Percentiles rank a stretch among this genome's conserved stretches.
Conservation (phyloP, 176 grass and related monocot genomes). For the Oryza nivara region DNA sequence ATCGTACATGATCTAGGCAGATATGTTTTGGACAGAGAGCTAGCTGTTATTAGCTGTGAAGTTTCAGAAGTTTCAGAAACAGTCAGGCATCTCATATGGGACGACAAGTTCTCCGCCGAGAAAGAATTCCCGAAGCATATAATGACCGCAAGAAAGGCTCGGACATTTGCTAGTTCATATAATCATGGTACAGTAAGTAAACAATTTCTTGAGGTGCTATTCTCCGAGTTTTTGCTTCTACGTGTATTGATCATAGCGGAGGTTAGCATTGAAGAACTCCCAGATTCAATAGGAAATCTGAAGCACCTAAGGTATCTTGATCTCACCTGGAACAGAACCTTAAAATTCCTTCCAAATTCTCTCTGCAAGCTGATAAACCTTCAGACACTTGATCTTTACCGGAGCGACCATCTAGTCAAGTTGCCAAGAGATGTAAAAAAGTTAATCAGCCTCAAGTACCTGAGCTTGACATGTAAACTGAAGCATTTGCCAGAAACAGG, state of each 20-base stretch:
- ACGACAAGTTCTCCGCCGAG: not conserved
- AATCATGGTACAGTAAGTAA: not conserved
- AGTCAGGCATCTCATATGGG: not conserved
- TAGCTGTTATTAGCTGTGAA: not conserved
- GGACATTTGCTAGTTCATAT: not conserved
- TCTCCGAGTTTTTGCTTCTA: not conserved
- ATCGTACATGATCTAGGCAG: no score
- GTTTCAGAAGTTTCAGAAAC: not conserved
- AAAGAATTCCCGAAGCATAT: not conserved
- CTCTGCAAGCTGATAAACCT: not conserved
- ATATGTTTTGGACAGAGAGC: no score
- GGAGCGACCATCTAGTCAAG: no score
- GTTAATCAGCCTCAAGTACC: no score
- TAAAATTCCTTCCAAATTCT: not conserved
- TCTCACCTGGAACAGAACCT: not conserved
- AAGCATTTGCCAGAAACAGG: no score
- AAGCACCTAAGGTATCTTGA: not conserved
- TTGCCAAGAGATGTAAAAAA: no score
- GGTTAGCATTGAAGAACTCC: not conserved
- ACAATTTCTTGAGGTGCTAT: not conserved
- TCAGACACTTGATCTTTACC: no score
- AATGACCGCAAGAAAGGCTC: not conserved
- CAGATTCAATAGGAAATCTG: not conserved
- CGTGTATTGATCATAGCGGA: not conserved
- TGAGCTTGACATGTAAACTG: no score